Evolutionary conservation across 495 filamentous ascomycete species (phyloP).

Genomic region (Aspergillus saccharolyticus): DNA sequence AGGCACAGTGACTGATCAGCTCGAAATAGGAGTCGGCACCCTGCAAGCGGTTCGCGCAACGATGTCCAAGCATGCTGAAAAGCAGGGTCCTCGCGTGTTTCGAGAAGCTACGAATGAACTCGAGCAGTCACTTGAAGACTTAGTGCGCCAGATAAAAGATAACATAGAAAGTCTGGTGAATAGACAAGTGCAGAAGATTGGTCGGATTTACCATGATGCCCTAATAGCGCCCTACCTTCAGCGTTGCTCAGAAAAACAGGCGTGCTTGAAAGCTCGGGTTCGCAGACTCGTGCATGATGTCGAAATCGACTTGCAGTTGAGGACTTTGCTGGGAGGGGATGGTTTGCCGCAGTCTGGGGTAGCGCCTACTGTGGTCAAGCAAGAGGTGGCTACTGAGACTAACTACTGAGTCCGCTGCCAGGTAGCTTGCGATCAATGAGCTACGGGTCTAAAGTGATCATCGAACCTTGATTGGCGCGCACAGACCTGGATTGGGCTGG

Average conservation of each 20-base stretch:
- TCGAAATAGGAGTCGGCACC: not conserved
- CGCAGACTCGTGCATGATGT: not conserved
- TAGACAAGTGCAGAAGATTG: not conserved
- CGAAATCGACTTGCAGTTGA: not conserved
- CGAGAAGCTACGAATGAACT: not conserved
- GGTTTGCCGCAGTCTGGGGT: not conserved
- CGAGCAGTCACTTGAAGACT: not conserved
- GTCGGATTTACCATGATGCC: not conserved
- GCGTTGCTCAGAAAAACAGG: not conserved
- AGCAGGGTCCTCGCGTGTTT: not conserved
- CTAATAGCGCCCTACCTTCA: not conserved
- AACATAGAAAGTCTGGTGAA: not conserved
- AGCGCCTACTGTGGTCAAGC: not conserved
- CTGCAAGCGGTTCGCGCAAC: not conserved
- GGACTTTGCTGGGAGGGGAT: not conserved
- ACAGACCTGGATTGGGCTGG: not conserved
- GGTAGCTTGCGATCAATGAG: not conserved
- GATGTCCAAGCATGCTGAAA: not conserved
- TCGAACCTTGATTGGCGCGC: not conserved
- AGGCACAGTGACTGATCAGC: not conserved
- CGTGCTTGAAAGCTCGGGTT: not conserved
- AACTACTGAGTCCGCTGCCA: not conserved
- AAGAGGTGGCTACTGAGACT: not conserved
- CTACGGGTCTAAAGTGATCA: not conserved
- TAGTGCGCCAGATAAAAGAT: not conserved